A percentile compares a stretch with the other conserved stretches of the same genome.
Conservation (phyloP, 2,329 filamentous ascomycete genomes). For the Didymella sp. region DNA sequence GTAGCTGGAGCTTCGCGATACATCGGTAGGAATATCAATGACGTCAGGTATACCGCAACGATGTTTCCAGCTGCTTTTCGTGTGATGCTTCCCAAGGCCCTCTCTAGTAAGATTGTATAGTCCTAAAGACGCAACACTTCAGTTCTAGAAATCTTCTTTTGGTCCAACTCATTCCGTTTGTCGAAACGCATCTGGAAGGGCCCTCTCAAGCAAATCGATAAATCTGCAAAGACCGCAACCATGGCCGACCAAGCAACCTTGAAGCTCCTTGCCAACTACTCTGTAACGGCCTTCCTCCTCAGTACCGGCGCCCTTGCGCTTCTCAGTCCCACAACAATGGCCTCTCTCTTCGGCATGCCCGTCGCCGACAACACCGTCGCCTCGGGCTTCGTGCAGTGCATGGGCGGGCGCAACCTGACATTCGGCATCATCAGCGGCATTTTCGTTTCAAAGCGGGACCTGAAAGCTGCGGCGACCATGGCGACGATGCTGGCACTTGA, state of each 20-base stretch:
- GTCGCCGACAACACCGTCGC: slow-evolving; percentile 20
- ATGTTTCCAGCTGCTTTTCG: no score
- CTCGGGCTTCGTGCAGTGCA: slow-evolving; percentile 27
- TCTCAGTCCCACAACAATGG: slow-evolving; percentile 22
- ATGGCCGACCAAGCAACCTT: slow-evolving; percentile 12
- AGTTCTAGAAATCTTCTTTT: neutral
- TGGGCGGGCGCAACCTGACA: slow-evolving; percentile 25
- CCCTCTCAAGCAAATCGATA: neutral
- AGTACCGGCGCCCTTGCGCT: slow-evolving; percentile 20
- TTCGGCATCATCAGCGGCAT: slow-evolving; percentile 23
- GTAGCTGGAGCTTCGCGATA: neutral
- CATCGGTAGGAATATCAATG: neutral
- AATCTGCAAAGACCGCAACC: neutral
- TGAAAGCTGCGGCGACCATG: slow-evolving; percentile 20
- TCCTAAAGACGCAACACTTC: neutral
- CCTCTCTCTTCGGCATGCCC: slow-evolving; percentile 24
- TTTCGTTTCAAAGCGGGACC: slow-evolving; percentile 14
- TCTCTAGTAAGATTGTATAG: neutral
- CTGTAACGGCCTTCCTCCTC: slow-evolving; percentile 21
- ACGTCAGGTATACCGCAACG: neutral
- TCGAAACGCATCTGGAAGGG: neutral
- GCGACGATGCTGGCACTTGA: slow-evolving; percentile 23
- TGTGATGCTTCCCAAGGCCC: neutral
- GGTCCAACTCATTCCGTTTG: neutral
- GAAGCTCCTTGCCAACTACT: slow-evolving; percentile 24